These are phyloP conservation scores for Trichophyton mentagrophytes DNA, from an alignment of 2,329 filamentous ascomycete genomes.

Conservation along the genomic window DNA sequence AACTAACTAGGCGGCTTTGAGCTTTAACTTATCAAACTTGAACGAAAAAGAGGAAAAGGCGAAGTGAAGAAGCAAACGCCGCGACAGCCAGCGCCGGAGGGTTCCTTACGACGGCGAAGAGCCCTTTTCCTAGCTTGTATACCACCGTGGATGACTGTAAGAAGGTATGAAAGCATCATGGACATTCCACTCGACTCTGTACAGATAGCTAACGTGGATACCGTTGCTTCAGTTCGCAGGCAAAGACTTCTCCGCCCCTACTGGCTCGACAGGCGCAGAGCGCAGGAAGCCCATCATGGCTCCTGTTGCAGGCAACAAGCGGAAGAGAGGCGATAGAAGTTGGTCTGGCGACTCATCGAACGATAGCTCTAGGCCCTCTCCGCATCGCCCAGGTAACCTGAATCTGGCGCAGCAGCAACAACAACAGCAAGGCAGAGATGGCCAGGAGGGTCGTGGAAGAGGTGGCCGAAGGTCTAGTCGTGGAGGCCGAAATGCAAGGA, in stretches of 20 bases:
- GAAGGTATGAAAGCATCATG: neutral
- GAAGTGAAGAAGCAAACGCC: neutral
- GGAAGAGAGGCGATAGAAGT: slow-evolving; percentile 39
- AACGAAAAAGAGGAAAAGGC: neutral
- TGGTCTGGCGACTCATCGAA: slow-evolving; percentile 32
- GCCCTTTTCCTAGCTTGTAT: neutral
- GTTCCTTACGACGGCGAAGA: neutral
- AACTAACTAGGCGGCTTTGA: neutral
- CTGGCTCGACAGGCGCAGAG: neutral
- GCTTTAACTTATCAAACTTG: neutral
- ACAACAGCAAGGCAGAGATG: slow-evolving; percentile 26
- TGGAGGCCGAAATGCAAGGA: slow-evolving; percentile 27
- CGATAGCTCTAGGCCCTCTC: slow-evolving; percentile 33
- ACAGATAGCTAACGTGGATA: neutral
- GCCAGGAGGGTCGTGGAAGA: slow-evolving; percentile 27
- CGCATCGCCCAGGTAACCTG: slow-evolving; percentile 35
- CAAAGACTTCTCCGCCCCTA: neutral
- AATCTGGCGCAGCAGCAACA: slow-evolving; percentile 42
- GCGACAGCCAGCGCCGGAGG: neutral
- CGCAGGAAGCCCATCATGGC: slow-evolving; percentile 33
- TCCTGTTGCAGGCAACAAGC: slow-evolving; percentile 40
- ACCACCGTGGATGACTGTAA: neutral
- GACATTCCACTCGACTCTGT: neutral
- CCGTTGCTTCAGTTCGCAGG: neutral
- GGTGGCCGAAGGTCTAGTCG: slow-evolving; percentile 27